These are phyloP conservation scores for Pichia nakasei DNA, from an alignment of 805 yeast genomes.

Conservation along the genomic window DNA sequence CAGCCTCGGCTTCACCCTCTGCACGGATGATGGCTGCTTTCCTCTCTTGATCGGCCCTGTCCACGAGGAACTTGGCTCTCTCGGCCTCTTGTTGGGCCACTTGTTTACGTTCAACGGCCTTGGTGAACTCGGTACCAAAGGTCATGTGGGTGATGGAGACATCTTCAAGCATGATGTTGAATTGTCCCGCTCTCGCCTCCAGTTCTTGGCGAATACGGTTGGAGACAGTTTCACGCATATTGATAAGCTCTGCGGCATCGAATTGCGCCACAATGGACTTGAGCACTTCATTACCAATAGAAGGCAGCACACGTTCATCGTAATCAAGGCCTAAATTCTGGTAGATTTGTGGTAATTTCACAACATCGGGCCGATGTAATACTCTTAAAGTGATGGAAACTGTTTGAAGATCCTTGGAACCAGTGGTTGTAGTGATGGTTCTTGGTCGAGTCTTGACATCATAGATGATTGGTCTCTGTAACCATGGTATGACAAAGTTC, in stretches of 20 bases:
- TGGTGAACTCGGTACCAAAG: slow-evolving; percentile 92
- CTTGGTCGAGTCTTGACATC: slow-evolving; percentile 96
- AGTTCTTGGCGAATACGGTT: slow-evolving; percentile 83
- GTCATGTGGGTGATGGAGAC: slow-evolving; percentile 97
- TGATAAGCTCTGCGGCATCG: slow-evolving; percentile 95
- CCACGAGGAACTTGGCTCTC: slow-evolving; percentile 87
- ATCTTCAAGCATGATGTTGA: slow-evolving; percentile 87
- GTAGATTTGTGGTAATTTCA: slow-evolving; percentile 73
- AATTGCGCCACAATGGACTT: slow-evolving; percentile 97
- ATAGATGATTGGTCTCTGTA: slow-evolving; percentile 80
- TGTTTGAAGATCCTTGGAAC: slow-evolving; percentile 94
- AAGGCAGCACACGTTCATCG: slow-evolving; percentile 94
- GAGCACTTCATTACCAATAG: slow-evolving; percentile 95
- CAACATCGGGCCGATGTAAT: slow-evolving; percentile 87
- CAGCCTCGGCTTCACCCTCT: slow-evolving; percentile 99
- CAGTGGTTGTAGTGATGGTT: slow-evolving; percentile 88
- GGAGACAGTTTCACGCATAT: slow-evolving; percentile 93
- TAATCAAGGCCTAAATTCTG: slow-evolving; percentile 89
- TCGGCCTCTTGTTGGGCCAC: slow-evolving; percentile 99
- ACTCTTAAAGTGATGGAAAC: slow-evolving; percentile 90
- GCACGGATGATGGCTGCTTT: slow-evolving; percentile 93
- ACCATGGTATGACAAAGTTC: slow-evolving; percentile 92
- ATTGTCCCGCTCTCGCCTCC: slow-evolving; percentile 73
- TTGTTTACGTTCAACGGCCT: slow-evolving; percentile 97
- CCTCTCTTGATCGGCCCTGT: slow-evolving; percentile 95